Evolutionary conservation across 1,284 basidiomycete species (phyloP).

Genomic region (Anthracocystis walkeri): DNA sequence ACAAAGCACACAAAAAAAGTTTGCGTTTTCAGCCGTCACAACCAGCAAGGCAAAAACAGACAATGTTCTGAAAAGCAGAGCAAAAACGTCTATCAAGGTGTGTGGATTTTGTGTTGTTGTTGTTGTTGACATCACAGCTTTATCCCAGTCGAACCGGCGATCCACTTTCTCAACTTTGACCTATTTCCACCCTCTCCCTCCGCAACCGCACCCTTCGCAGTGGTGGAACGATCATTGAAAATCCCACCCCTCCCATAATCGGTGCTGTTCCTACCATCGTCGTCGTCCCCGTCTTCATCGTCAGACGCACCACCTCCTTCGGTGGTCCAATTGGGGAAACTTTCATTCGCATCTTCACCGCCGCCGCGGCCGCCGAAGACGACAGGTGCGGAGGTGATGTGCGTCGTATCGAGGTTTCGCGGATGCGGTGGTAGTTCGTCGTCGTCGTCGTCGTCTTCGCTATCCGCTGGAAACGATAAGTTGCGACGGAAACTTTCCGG

Average conservation of each 20-base stretch:
- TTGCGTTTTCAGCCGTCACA: no score
- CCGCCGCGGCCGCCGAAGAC: not conserved
- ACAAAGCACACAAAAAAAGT: no score
- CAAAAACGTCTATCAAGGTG: no score
- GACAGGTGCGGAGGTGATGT: constrained; percentile 6
- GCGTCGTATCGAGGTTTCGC: constrained; percentile 17
- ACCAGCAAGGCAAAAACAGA: no score
- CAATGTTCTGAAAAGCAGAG: no score
- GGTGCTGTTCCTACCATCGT: constrained; percentile 2
- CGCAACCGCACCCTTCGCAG: not conserved
- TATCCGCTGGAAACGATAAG: not conserved
- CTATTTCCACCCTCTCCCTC: not conserved
- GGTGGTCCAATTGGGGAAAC: constrained; percentile 24
- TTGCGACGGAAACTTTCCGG: constrained; percentile 34
- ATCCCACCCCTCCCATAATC: constrained; percentile 18
- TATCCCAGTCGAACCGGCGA: constrained; percentile 14
- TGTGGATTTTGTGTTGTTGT: no score
- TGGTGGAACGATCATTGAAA: constrained; percentile 20
- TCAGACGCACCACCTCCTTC: not conserved
- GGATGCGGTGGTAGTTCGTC: constrained; percentile 39
- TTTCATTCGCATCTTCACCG: constrained; percentile 17
- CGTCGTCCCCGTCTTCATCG: constrained; percentile 10
- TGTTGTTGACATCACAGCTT: no score
- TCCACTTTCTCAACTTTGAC: constrained; percentile 25
- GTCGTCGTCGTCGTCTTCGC: constrained; percentile 9